phyloP scores from a whole-genome alignment of 306 rosid species.

The Cucurbita pepo region DNA sequence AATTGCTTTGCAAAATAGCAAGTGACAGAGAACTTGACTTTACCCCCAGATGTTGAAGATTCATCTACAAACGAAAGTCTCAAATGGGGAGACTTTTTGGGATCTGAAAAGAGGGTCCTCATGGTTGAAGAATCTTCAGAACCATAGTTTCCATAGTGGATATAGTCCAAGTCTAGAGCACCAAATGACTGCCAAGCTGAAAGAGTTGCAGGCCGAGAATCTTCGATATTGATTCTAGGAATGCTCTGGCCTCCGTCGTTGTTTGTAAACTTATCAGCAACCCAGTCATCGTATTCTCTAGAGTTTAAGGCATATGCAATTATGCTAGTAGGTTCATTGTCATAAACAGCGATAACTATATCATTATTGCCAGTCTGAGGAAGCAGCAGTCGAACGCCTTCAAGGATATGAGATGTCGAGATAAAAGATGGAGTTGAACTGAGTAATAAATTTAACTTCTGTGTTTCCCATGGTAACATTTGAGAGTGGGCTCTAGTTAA shows the following conservation, averaged over 20 bases:
- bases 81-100: slow-evolving; percentile 59
- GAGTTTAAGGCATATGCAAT: slow-evolving; percentile 82
- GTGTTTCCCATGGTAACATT: slow-evolving; percentile 51
- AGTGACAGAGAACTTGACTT: slow-evolving; percentile 79
- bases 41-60: slow-evolving; percentile 41
- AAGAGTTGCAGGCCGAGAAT: slow-evolving; percentile 40
- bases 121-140: slow-evolving; percentile 66
- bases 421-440: slow-evolving; percentile 50
- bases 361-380: slow-evolving; percentile 43
- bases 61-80: slow-evolving; percentile 70
- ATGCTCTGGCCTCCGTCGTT: slow-evolving; percentile 31
- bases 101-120: slow-evolving; percentile 43
- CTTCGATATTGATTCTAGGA: slow-evolving; percentile 34
- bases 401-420: slow-evolving; percentile 44
- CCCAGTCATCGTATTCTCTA: slow-evolving; percentile 65
- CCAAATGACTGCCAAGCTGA: slow-evolving; percentile 67
- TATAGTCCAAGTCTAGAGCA: slow-evolving; percentile 56
- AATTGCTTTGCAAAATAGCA: slow-evolving; percentile 87
- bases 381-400: slow-evolving; percentile 76
- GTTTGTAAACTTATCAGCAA: slow-evolving; percentile 38
- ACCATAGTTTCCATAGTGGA: slow-evolving; percentile 51
- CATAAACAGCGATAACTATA: slow-evolving; percentile 80
- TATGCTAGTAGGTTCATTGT: slow-evolving; percentile 81
- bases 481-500: slow-evolving; percentile 31
- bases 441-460: slow-evolving; percentile 40